Base-by-base conservation (phyloP, 2,329 filamentous ascomycete genomes). In the Huntiella omanensis region DNA sequence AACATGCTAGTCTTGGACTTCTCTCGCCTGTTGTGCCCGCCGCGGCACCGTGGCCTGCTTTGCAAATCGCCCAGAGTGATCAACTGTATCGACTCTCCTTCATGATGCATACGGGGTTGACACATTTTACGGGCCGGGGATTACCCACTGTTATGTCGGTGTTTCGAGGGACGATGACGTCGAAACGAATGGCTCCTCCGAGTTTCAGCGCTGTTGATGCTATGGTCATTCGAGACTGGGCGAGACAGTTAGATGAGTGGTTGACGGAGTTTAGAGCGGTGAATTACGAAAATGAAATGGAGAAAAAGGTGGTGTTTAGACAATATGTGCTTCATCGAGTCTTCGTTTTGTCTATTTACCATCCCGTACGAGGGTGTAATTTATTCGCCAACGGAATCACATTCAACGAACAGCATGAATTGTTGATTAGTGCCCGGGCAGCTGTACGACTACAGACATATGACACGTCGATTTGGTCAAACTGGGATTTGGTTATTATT, bases 41-140 rank as follows among this genome's bases (percentile, higher is more conserved):
- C 11, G 58, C 60, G 33, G 58, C 64, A 1, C 64, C 63, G 1
- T 53, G 64, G 1, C 51, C 57, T 0, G 53, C 57, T 4, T 56
- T 66, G 5, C 60, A 61, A 34, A 59, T 58, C 3, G 60, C 62
- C 1, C 55, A 57, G 8, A 58, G 59, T 38, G 63, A 66, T 47
- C 62, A 63, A 15, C 58, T 65, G 3, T 62, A 64, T 36, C 56
- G 59, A 4, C 54, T 66, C 0, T 64, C 63, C 1, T 58, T 61
- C 12, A 65, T 66, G 62, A 65, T 66, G 63, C 61, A 66, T 43
- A 63, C 59, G 0, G 63, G 64, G 0, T 51, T 66, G 3, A 60
- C 57, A 3, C 60, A 64, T 43, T 66, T 66, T 45, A 62, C 63
- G 1, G 63, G 62, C 0, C 55, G 63, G 5, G 58, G 62, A 0